Evolutionary conservation across 2,329 filamentous ascomycete species (phyloP), one percentile per base, ranked within the genome.

Genomic region (Metarhizium robertsii): DNA sequence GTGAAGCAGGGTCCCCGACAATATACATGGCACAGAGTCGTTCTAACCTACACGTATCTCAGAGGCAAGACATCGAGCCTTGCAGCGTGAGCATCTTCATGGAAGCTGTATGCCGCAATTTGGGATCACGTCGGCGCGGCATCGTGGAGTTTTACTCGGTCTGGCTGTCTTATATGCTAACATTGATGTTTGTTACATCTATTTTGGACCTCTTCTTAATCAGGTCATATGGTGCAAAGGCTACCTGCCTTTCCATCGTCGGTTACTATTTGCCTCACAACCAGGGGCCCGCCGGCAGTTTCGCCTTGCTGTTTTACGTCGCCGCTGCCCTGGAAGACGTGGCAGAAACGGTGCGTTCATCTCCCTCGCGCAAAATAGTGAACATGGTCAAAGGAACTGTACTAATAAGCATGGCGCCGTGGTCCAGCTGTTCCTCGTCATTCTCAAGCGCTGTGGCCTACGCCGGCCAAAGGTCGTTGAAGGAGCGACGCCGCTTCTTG

Each of bases 21-120:
- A 42, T 13, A 42, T 42, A 34, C 10, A 34, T 11, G 32, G 32
- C 6, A 11, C 32, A 34, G 38, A 20, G 8, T 45, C 13, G 4
- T 40, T 6, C 18, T 43, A 43, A 43, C 38, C 34, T 18, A 11
- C 25, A 25, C 3, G 3, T 25, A 16, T 45, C 14, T 6, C 30
- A 53, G 51, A 43, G 51, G 34, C 51, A 36, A 10, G 51, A 53
- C 7, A 53, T 53, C 25, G 51, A 53, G 18, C 51, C 51, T 18
- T 45, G 51, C 51, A 46, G 13, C 38, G 51, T 53, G 20, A 25
- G 42, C 1, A 16, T 53, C 13, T 2, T 53, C 30, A 7, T 45
- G 20, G 51, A 25, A 36, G 25, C 20, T n/a, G 38, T 38, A 11
- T 11, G 11, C 10, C 34, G 18, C 42, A 30, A 32, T 36, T 46